Conservation (phyloP, 2,329 filamentous ascomycete genomes). For the Talaromyces sp. region DNA sequence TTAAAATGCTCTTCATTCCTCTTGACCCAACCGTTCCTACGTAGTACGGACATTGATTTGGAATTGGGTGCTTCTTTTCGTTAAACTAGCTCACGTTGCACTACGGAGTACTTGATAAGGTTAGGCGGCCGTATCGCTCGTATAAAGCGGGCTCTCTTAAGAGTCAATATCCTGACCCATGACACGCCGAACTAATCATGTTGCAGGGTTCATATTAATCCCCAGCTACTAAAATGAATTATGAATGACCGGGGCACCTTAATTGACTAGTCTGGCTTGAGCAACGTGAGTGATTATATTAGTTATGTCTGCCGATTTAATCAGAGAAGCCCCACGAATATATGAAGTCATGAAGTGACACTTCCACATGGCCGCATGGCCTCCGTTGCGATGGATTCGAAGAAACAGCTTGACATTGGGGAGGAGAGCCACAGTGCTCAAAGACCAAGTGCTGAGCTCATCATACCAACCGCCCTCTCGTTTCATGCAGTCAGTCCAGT, state of each 20-base stretch:
- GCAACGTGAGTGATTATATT: too few species aligned
- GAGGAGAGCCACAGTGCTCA: background rate
- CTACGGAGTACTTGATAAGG: too few species aligned
- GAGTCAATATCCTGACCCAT: background rate
- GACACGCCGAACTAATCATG: background rate
- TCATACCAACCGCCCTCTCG: constrained; percentile 27
- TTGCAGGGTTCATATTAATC: background rate
- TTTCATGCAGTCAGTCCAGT: constrained; percentile 39
- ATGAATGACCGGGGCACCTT: background rate
- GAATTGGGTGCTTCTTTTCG: too few species aligned
- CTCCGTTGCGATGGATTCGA: background rate
- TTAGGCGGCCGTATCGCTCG: background rate
- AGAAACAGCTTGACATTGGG: background rate
- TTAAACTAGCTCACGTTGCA: too few species aligned
- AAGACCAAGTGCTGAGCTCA: background rate
- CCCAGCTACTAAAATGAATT: background rate
- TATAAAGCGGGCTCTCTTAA: background rate
- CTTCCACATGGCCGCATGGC: background rate
- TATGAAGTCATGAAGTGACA: background rate
- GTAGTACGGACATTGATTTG: too few species aligned
- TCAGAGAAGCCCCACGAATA: background rate
- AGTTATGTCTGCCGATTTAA: too few species aligned
- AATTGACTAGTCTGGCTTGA: too few species aligned
- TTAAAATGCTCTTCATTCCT: too few species aligned
- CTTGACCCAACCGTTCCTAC: too few species aligned